Conservation (phyloP, 257 asterid genomes). For the Striga asiatica region DNA sequence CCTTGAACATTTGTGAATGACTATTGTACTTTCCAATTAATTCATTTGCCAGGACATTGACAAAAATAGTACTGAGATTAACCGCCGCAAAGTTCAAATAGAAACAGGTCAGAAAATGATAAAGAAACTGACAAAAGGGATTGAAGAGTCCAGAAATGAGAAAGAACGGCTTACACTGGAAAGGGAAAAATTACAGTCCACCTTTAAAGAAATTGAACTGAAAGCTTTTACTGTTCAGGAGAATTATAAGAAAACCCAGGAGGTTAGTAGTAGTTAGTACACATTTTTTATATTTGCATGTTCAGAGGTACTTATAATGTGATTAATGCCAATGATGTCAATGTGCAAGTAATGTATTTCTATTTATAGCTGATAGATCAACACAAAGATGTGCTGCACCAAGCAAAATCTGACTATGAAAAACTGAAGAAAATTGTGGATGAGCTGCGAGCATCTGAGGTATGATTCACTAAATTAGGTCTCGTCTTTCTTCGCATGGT, state of each 20-base stretch:
- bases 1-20: slow-evolving; percentile 4
- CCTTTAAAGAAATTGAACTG: slow-evolving; percentile 71
- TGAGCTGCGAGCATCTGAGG: slow-evolving; percentile 83
- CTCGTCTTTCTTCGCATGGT: slow-evolving; percentile 1
- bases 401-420: slow-evolving; percentile 72
- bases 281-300: background rate
- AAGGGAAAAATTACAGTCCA: slow-evolving; percentile 41
- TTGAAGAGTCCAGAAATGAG: slow-evolving; percentile 73
- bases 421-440: slow-evolving; percentile 74
- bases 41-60: slow-evolving; percentile 52
- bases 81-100: slow-evolving; percentile 69
- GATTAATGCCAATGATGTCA: background rate
- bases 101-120: slow-evolving; percentile 75
- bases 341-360: slow-evolving; percentile 5
- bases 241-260: slow-evolving; percentile 60
- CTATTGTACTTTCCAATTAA: background rate
- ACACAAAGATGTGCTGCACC: slow-evolving; percentile 52
- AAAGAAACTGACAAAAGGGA: slow-evolving; percentile 59
- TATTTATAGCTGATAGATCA: slow-evolving; percentile 56
- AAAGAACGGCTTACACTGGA: slow-evolving; percentile 52
- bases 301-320: background rate
- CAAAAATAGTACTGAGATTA: slow-evolving; percentile 68
- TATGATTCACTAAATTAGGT: slow-evolving; percentile 13
- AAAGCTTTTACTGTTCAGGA: slow-evolving; percentile 84
- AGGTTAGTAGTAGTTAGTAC: slow-evolving; percentile 49